Evolutionary conservation across 306 rosid genomes (phyloP).

Genomic region (Benincasa hispida): DNA sequence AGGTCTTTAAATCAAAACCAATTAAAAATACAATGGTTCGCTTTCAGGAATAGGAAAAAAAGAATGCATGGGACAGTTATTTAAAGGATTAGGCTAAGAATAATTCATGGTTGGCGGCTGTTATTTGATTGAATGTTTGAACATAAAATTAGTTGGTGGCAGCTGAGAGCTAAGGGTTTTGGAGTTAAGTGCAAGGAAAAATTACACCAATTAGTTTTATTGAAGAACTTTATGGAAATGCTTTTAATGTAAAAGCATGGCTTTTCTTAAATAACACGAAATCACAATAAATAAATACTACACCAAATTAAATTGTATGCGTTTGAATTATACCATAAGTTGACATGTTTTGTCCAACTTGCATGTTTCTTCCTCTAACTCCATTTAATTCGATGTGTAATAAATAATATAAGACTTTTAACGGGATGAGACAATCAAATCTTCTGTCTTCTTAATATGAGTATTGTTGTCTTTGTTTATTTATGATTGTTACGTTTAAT

Average conservation of each 20-base stretch:
- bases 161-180: background rate
- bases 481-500: background rate
- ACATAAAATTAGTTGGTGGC: background rate
- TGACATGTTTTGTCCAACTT: background rate
- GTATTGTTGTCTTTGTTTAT: background rate
- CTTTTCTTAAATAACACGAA: background rate
- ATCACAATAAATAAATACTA: background rate
- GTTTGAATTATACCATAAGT: too few species aligned
- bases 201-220: background rate
- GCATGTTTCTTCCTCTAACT: background rate
- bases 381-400: background rate
- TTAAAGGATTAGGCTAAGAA: background rate
- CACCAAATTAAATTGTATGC: background rate
- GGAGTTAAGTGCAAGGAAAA: background rate
- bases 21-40: background rate
- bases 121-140: background rate
- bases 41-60: background rate
- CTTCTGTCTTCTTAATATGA: background rate
- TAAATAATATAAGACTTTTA: background rate
- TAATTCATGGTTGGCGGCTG: slow-evolving; percentile 4
- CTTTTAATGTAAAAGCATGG: background rate
- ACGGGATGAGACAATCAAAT: background rate
- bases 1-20: background rate
- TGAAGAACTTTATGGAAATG: background rate
- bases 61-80: background rate